phyloP scores from a whole-genome alignment of 306 rosid genomes.

The Oemleria cerasiformis region DNA sequence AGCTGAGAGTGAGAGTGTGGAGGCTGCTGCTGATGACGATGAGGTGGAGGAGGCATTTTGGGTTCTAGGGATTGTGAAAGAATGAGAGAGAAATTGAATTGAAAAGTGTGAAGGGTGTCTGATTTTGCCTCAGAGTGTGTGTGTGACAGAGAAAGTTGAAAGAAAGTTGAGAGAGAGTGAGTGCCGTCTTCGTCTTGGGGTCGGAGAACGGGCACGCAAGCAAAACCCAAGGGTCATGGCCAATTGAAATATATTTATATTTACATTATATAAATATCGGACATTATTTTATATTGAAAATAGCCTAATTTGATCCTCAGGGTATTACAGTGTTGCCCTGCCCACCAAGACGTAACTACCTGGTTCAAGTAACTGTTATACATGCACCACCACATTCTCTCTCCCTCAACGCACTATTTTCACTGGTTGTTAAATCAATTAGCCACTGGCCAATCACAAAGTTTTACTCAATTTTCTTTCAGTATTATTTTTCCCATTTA shows the following conservation, averaged over 20 bases:
- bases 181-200: constrained; percentile 30
- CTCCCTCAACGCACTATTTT: not conserved
- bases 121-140: constrained; percentile 8
- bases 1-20: constrained; percentile 10
- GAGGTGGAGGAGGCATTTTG: constrained; percentile 26
- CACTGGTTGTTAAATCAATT: not conserved
- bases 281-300: not conserved
- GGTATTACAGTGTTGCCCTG: not conserved
- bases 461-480: not conserved
- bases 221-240: not conserved
- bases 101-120: not conserved
- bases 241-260: not conserved
- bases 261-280: not conserved
- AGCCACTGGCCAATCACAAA: not conserved
- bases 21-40: not conserved
- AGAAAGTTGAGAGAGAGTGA: constrained; percentile 4
- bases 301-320: not conserved
- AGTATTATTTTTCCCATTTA: not conserved
- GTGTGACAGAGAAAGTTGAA: not conserved
- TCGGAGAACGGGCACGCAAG: constrained; percentile 37
- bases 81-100: not conserved
- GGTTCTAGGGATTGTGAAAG: constrained; percentile 2
- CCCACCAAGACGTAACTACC: not conserved
- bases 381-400: not conserved
- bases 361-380: no score